phyloP scores from a whole-genome alignment of 1,284 basidiomycete species.

The Pholiota adiposa region DNA sequence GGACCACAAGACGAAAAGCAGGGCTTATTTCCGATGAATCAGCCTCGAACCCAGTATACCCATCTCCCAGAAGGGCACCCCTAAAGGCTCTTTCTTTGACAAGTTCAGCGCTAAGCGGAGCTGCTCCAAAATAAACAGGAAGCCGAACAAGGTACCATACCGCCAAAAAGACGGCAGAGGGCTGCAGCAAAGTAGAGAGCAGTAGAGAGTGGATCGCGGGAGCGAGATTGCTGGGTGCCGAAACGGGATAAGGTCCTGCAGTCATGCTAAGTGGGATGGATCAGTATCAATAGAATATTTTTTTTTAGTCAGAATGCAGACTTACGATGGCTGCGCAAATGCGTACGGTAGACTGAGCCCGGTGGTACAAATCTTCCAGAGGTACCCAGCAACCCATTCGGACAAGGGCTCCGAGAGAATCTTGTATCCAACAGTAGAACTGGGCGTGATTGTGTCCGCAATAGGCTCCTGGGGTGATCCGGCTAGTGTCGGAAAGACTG shows the following conservation, averaged over 20 bases:
- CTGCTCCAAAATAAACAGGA: constrained; percentile 66
- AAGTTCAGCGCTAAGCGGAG: constrained; percentile 46
- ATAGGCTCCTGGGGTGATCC: constrained; percentile 37
- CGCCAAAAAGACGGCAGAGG: constrained; percentile 78
- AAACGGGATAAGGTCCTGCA: constrained; percentile 44
- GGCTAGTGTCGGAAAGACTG: constrained; percentile 32
- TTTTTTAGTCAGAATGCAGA: constrained; percentile 24
- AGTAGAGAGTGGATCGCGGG: constrained; percentile 72
- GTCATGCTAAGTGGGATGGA: constrained; percentile 32
- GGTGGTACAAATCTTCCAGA: constrained; percentile 80
- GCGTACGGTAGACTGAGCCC: constrained; percentile 58
- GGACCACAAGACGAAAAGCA: constrained; percentile 73
- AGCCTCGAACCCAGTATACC: constrained; percentile 46
- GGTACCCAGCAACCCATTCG: constrained; percentile 76
- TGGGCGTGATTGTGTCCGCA: constrained; percentile 51
- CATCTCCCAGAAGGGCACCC: constrained; percentile 60
- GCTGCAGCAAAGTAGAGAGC: constrained; percentile 80
- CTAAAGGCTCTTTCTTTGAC: constrained; percentile 68
- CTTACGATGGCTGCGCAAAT: constrained; percentile 54
- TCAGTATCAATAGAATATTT: neutral
- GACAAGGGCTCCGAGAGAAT: constrained; percentile 75
- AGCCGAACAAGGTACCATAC: constrained; percentile 84
- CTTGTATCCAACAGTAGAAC: constrained; percentile 63
- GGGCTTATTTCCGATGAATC: constrained; percentile 59
- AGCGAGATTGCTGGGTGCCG: constrained; percentile 59